Conservation (phyloP, 352 stramenopile species). For the Pythium volutum region DNA sequence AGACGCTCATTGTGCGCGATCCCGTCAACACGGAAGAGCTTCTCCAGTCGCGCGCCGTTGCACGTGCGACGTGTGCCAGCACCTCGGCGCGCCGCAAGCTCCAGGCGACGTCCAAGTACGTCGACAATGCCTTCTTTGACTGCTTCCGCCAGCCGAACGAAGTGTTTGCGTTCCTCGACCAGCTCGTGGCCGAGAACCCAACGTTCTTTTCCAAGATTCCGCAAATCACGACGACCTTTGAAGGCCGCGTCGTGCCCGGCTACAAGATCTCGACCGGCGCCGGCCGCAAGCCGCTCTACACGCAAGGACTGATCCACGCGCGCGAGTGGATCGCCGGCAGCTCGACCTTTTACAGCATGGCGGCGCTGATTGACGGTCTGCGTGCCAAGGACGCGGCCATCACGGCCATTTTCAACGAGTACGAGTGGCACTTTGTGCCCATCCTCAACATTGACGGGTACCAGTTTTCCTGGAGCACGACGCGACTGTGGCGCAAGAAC, state of each 20-base stretch:
- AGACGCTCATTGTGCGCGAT: slow-evolving; percentile 17
- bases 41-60: not conserved
- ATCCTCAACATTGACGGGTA: slow-evolving; percentile 38
- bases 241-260: slow-evolving; percentile 22
- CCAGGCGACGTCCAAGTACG: slow-evolving; percentile 23
- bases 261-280: slow-evolving; percentile 35
- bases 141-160: slow-evolving; percentile 30
- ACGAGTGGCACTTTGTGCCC: slow-evolving; percentile 36
- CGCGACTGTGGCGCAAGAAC: slow-evolving; percentile 36
- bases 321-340: slow-evolving; percentile 34
- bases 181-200: slow-evolving; percentile 29
- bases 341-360: slow-evolving; percentile 29
- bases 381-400: slow-evolving; percentile 17
- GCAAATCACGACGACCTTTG: slow-evolving; percentile 24
- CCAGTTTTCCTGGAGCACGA: slow-evolving; percentile 18
- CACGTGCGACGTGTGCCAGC: slow-evolving; percentile 6
- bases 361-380: slow-evolving; percentile 26
- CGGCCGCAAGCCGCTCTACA: slow-evolving; percentile 25
- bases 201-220: slow-evolving; percentile 29
- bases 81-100: slow-evolving; percentile 6
- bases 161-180: slow-evolving; percentile 28
- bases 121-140: slow-evolving; percentile 34
- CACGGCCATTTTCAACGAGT: slow-evolving; percentile 28
- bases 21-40: slow-evolving; percentile 19
- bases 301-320: slow-evolving; percentile 31